These are phyloP conservation scores for Mortierella sp. DNA, from an alignment of 371 early-diverging fungal species.

Conservation along the genomic window DNA sequence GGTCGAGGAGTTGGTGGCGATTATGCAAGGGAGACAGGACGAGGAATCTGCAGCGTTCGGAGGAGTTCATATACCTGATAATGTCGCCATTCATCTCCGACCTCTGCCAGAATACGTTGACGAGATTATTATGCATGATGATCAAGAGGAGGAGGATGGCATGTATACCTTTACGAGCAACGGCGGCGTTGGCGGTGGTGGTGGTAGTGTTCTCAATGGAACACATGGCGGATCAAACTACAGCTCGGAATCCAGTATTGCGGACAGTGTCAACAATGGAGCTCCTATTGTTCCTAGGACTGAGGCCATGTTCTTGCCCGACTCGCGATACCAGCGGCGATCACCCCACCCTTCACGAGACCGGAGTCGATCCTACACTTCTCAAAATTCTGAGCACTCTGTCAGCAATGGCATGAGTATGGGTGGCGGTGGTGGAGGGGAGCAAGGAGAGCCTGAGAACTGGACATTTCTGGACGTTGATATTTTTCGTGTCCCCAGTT, in stretches of 20 bases:
- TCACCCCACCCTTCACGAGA: slow-evolving; percentile 40
- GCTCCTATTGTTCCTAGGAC: not conserved
- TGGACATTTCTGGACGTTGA: slow-evolving; percentile 55
- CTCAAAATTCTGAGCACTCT: not conserved
- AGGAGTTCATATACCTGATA: slow-evolving; percentile 45
- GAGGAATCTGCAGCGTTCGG: slow-evolving; percentile 54
- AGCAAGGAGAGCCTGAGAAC: slow-evolving; percentile 43
- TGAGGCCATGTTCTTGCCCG: not conserved
- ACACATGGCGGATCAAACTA: not conserved
- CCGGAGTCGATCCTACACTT: slow-evolving; percentile 21
- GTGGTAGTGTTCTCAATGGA: not conserved
- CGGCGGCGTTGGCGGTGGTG: not conserved
- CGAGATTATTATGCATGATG: slow-evolving; percentile 50
- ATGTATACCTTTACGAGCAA: slow-evolving; percentile 31
- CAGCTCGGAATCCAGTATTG: not conserved
- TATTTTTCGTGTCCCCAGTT: slow-evolving; percentile 38
- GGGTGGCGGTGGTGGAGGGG: not conserved
- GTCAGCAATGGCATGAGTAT: not conserved
- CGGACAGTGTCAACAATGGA: not conserved
- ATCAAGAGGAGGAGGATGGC: slow-evolving; percentile 52
- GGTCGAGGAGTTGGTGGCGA: slow-evolving; percentile 27
- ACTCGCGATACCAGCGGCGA: slow-evolving; percentile 26
- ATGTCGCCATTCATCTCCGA: slow-evolving; percentile 33
- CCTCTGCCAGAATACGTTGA: slow-evolving; percentile 20
- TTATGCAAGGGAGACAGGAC: slow-evolving; percentile 44